Evolutionary conservation across 2,329 filamentous ascomycete genomes (phyloP), one percentile per base, ranked within the genome.

Genomic region (Venturia carpophila): DNA sequence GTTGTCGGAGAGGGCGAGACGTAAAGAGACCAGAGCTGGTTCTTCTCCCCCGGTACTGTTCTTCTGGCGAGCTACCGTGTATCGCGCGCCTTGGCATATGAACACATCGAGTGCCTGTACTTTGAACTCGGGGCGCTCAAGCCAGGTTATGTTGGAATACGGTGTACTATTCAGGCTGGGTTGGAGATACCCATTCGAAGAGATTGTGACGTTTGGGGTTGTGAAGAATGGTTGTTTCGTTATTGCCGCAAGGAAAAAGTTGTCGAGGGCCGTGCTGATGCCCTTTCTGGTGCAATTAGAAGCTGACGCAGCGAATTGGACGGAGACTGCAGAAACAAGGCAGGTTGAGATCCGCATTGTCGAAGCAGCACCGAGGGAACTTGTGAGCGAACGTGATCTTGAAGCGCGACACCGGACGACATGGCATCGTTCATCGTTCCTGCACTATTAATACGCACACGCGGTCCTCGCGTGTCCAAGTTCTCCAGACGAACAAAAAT

Each of bases 191-290:
- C 56, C 56, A n/a, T 60, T 60, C 11, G 56, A 60, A 43, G n/a
- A 41, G 6, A 60, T 60, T 60, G 39, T 60, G 56, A 41, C 19
- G 17, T 13, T 17, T 5, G 39, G 13, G 2, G 56, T 24, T 2
- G 34, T 27, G 27, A 34, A 24, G 21, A 60, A 34, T 21, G 56
- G 56, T 60, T 41, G 27, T 60, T 60, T 60, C 9, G 56, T 60
- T 4, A 60, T 39, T 21, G 56, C 56, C 41, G 56, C 39, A 15
- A 43, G 19, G 34, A 60, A 60, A 34, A 60, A 60, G 34, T 39
- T 39, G 34, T 60, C 56, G n/a, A 60, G 39, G 9, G 56, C 56
- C 19, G 56, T 41, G 13, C 34, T 37, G 34, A 60, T 60, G 27
- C 56, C 56, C 2, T 39, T 43, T 5, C 56, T 30, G 13, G 56